Percentiles rank a stretch among this genome's conserved stretches.
Evolutionary conservation across 2,329 filamentous ascomycete genomes (phyloP).

Genomic region (Dothideomycetes sp.): DNA sequence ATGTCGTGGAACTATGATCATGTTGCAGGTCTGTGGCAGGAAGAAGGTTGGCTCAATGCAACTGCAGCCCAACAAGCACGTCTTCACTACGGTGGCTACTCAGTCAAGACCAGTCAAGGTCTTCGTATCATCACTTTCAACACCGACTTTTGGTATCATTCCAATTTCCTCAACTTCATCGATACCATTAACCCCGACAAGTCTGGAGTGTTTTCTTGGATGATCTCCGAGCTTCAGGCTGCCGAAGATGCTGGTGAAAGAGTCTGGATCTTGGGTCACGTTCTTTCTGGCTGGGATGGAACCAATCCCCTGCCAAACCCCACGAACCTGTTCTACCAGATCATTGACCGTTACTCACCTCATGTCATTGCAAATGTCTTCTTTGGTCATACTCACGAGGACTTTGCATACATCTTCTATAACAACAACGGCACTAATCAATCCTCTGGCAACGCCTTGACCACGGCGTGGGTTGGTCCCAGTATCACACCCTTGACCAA

Average conservation of each 20-base stretch:
- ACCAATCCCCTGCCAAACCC: constrained; percentile 46
- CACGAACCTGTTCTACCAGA: constrained; percentile 46
- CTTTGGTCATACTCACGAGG: constrained; percentile 48
- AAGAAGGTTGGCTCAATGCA: constrained; percentile 46
- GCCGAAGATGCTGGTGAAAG: constrained; percentile 44
- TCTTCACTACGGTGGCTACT: constrained; percentile 49
- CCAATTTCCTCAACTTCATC: constrained; percentile 43
- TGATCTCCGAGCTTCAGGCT: constrained; percentile 44
- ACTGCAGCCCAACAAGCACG: constrained; percentile 38
- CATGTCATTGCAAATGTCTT: constrained; percentile 48
- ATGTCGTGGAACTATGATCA: constrained; percentile 51
- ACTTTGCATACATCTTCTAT: constrained; percentile 47
- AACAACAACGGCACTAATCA: constrained; percentile 41
- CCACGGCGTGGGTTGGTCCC: constrained; percentile 44
- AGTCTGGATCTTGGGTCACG: constrained; percentile 48
- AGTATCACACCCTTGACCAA: constrained; percentile 46
- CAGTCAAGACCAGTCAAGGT: constrained; percentile 44
- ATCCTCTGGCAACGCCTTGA: constrained; percentile 34
- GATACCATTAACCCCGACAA: constrained; percentile 44
- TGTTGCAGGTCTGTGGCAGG: constrained; percentile 45
- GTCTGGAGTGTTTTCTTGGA: constrained; percentile 40
- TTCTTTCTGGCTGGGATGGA: constrained; percentile 45
- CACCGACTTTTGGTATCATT: constrained; percentile 41
- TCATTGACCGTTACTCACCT: constrained; percentile 45
- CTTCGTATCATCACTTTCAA: constrained; percentile 46